A percentile compares a stretch with the other conserved stretches of the same genome.
Evolutionary conservation across 176 grass and related monocot genomes (phyloP).

Genomic region (Aegilops longissima): DNA sequence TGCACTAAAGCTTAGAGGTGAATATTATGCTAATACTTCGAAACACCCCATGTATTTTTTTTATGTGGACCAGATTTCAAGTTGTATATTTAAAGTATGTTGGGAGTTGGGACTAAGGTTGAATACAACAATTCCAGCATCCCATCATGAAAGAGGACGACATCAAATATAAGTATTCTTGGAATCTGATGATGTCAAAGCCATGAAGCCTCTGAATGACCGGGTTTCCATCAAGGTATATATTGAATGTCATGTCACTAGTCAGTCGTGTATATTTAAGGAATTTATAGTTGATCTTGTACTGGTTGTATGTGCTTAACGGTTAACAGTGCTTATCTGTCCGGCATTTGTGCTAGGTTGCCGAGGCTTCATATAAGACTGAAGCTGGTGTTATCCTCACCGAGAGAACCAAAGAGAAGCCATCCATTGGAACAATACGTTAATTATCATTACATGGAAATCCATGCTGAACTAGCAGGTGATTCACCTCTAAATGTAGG

Average conservation of each 20-base stretch:
- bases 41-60: not conserved
- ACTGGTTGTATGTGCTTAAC: not conserved
- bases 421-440: constrained; percentile 70
- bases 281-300: not conserved
- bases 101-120: constrained; percentile 57
- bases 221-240: constrained; percentile 76
- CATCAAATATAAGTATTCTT: constrained; percentile 49
- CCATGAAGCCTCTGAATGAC: constrained; percentile 70
- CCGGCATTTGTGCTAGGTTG: constrained; percentile 31
- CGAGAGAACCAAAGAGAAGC: constrained; percentile 70
- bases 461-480: not conserved
- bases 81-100: constrained; percentile 74
- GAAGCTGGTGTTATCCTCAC: constrained; percentile 68
- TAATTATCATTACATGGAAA: not conserved
- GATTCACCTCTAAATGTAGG: not conserved
- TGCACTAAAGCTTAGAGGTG: not conserved
- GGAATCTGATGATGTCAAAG: constrained; percentile 67
- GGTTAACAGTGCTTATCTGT: too few relatives aligned
- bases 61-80: constrained; percentile 45
- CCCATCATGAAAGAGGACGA: constrained; percentile 84
- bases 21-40: not conserved
- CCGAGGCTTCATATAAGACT: constrained; percentile 64
- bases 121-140: constrained; percentile 69
- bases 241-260: not conserved
- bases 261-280: not conserved